Evolutionary conservation across 371 early-diverging fungal genomes (phyloP), one percentile per base, ranked within the genome.

Genomic region (Cladochytrium tenue): DNA sequence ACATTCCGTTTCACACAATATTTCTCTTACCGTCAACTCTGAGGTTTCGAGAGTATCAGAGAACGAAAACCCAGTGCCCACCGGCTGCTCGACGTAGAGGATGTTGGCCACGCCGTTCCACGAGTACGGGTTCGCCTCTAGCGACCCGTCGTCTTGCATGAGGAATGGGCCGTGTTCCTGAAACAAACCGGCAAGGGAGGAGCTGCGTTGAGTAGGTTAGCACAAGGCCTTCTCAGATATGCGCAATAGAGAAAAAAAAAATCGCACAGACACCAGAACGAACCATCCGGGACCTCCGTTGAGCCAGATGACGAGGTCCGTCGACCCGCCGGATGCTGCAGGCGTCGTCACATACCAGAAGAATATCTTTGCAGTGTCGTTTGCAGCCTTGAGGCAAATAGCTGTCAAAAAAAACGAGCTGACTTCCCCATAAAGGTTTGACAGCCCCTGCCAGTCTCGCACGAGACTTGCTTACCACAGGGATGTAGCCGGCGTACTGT

Each of bases 211-310:
- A n/a, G n/a, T n/a, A n/a, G n/a, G n/a, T n/a, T n/a, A n/a, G n/a
- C n/a, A n/a, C n/a, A n/a, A n/a, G n/a, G n/a, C n/a, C n/a, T n/a
- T n/a, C n/a, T n/a, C n/a, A n/a, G n/a, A n/a, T n/a, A n/a, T n/a
- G n/a, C n/a, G n/a, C n/a, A n/a, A n/a, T 63, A 53, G 43, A 27
- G 26, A 27, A 28, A n/a, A n/a, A n/a, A n/a, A n/a, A n/a, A n/a
- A n/a, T n/a, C n/a, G n/a, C n/a, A n/a, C n/a, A n/a, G n/a, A 50
- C 25, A 32, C 20, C 10, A 32, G 17, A 34, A 53, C 5, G n/a
- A n/a, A 34, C 59, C 82, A 82, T 2, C 84, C 82, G 5, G 82
- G 82, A 0, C 94, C 92, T 0, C 67, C 67, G 23, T 67, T 58
- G 25, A 64, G 36, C 65, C 65, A 64, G 17, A 64, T 50, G 17